phyloP scores from a whole-genome alignment of 352 stramenopile species.

The Phytophthora agathidicida region DNA sequence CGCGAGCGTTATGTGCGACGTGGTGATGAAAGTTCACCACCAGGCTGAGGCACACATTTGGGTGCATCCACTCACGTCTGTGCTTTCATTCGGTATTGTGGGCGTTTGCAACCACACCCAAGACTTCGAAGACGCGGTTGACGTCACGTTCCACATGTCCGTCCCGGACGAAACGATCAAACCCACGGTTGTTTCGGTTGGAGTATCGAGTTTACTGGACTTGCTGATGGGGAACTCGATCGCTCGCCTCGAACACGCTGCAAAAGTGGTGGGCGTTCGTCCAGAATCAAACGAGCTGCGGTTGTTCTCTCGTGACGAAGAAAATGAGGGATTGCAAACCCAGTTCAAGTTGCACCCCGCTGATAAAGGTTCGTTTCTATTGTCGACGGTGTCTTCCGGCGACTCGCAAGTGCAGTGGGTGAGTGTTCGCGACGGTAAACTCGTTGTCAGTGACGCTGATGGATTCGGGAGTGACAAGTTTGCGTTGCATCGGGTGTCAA shows the following conservation, averaged over 20 bases:
- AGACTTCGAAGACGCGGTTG: neutral
- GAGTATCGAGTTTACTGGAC: constrained; percentile 3
- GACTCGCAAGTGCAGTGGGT: neutral
- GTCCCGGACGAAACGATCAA: neutral
- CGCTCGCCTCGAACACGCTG: constrained; percentile 4
- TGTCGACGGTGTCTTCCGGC: neutral
- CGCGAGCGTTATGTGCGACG: constrained; percentile 6
- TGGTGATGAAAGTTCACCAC: constrained; percentile 5
- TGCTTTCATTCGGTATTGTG: constrained; percentile 7
- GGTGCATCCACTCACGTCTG: neutral
- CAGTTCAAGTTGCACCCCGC: neutral
- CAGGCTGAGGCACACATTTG: neutral
- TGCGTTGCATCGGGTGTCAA: neutral
- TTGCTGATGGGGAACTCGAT: constrained; percentile 2
- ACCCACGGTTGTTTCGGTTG: neutral
- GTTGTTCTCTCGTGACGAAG: neutral
- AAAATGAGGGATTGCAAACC: neutral
- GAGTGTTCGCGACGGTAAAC: neutral
- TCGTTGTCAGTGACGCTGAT: neutral
- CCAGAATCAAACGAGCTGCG: neutral
- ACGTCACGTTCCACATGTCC: constrained; percentile 1
- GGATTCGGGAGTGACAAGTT: constrained; percentile 1
- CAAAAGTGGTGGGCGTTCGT: neutral
- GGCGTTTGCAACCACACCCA: neutral
- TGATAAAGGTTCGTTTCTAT: neutral